Evolutionary conservation across 78 protist genomes (phyloP).

Genomic region (Speleostelium caveatum): DNA sequence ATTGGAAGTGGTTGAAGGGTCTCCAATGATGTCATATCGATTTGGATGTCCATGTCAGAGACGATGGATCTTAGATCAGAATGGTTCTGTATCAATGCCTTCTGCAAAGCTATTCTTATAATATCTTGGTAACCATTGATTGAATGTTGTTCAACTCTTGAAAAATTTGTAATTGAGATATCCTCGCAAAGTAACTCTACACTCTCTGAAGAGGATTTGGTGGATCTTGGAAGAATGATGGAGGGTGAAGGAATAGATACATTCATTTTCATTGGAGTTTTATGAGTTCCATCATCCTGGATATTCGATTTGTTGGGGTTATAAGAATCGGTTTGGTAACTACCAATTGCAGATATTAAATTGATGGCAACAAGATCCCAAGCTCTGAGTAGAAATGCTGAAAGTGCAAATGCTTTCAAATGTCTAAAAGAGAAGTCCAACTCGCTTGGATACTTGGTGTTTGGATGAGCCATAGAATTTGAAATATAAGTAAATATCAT

Average conservation of each 20-base stretch:
- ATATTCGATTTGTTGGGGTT: neutral
- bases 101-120: no score
- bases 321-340: conserved; percentile 31
- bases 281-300: neutral
- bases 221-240: neutral
- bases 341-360: conserved; percentile 41
- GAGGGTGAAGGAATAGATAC: conserved; percentile 16
- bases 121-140: neutral
- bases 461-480: no score
- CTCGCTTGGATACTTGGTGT: conserved; percentile 3
- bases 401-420: conserved; percentile 2
- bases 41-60: neutral
- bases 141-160: neutral
- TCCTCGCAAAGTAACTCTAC: neutral
- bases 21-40: neutral
- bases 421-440: conserved; percentile 33
- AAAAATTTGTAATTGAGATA: neutral
- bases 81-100: no score
- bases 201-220: neutral
- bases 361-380: conserved; percentile 48
- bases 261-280: conserved; percentile 55
- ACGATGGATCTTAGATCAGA: neutral
- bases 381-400: conserved; percentile 50
- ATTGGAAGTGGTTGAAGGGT: no score
- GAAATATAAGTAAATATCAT: conserved; percentile 35